phyloP scores from a whole-genome alignment of 495 filamentous ascomycete species.

The Geopyxis carbonaria region DNA sequence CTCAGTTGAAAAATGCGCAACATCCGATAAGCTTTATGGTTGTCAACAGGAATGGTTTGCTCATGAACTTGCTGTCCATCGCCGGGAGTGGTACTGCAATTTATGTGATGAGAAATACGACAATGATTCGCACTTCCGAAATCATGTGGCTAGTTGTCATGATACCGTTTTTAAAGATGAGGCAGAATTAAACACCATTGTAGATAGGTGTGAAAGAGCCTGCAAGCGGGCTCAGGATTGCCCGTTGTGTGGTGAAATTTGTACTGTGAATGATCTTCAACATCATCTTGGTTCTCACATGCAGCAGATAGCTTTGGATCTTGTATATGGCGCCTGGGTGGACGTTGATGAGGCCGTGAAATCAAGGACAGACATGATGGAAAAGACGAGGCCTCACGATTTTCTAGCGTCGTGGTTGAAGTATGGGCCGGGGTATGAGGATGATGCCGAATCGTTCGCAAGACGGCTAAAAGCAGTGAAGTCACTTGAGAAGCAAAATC shows the following conservation, averaged over 20 bases:
- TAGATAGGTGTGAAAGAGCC: conserved; percentile 12
- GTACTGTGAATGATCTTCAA: conserved; percentile 3
- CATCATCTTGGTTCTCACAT: conserved; percentile 18
- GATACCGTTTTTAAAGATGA: conserved; percentile 3
- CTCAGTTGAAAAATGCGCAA: conserved; percentile 14
- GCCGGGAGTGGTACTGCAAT: conserved; percentile 20
- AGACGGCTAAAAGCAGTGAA: no score
- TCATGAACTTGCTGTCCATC: conserved; percentile 17
- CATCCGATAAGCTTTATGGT: conserved; percentile 11
- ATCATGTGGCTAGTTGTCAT: conserved; percentile 8
- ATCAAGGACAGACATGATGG: no score
- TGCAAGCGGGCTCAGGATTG: conserved; percentile 7
- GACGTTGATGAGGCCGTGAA: neutral
- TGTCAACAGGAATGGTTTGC: conserved; percentile 19
- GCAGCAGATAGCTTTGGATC: conserved; percentile 20
- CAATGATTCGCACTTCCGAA: conserved; percentile 3
- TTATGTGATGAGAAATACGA: conserved; percentile 3
- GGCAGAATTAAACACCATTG: conserved; percentile 5
- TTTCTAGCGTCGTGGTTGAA: no score
- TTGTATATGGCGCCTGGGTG: conserved; percentile 6
- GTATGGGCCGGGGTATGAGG: no score
- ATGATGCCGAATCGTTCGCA: no score
- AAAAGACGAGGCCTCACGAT: no score
- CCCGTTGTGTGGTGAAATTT: conserved; percentile 8
- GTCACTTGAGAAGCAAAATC: no score